A percentile compares a stretch with the other conserved stretches of the same genome.
Conservation (phyloP, 176 grass and related monocot species). For the Oryza nivara region DNA sequence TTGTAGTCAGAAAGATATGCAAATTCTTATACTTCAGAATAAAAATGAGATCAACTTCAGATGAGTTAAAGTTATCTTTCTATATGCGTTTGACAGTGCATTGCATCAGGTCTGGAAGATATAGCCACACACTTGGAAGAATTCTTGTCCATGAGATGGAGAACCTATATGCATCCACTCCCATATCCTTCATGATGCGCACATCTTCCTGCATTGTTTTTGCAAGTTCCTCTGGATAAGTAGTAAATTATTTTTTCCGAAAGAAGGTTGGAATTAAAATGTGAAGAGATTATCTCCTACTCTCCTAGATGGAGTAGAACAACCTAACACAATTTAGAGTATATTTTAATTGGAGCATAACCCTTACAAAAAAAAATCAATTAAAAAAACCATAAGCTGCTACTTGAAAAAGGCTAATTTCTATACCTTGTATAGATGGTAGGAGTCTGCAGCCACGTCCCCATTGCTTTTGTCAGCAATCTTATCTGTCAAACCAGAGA, state of each 20-base stretch:
- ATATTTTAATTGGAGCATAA: not conserved
- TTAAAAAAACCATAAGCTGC: not conserved
- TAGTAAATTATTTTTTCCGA: not conserved
- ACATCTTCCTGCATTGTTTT: no score
- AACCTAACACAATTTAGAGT: not conserved
- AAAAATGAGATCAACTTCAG: no score
- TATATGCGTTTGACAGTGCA: no score
- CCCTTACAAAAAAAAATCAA: not conserved
- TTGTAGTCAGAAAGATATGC: no score
- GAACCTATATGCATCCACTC: no score
- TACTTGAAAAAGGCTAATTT: not conserved
- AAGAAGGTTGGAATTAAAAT: not conserved
- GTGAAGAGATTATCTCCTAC: not conserved
- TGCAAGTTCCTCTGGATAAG: not conserved
- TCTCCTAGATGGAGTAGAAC: not conserved
- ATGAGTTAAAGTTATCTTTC: no score
- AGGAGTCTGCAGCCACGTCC: constrained; percentile 62
- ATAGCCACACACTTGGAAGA: no score
- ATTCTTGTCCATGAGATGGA: no score
- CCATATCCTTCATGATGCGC: no score
- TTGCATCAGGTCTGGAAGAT: no score
- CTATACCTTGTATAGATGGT: constrained; percentile 59
- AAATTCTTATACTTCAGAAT: no score
- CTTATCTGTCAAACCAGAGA: constrained; percentile 40
- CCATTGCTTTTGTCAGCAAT: constrained; percentile 62